Percentiles rank a stretch among this genome's conserved stretches.
phyloP scores from a whole-genome alignment of 306 rosid genomes.

The Lupinus albus region DNA sequence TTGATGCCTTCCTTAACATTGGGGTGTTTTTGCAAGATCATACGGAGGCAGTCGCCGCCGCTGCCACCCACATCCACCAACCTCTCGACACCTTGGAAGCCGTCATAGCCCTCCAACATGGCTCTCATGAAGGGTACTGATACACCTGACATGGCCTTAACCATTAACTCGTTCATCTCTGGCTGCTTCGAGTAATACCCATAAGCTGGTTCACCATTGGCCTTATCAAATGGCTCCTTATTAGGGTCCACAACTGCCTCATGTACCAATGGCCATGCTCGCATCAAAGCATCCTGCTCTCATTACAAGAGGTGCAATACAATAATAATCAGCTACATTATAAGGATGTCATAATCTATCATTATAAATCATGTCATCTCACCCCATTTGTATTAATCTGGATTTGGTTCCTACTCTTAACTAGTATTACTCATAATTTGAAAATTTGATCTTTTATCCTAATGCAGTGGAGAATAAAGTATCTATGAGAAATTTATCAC shows the following conservation, averaged over 20 bases:
- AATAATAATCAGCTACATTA: too few species aligned
- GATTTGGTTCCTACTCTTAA: too few species aligned
- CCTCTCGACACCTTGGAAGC: slow-evolving; percentile 59
- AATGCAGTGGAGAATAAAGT: too few species aligned
- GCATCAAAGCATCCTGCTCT: slow-evolving; percentile 65
- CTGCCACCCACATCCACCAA: slow-evolving; percentile 95
- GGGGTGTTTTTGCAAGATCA: slow-evolving; percentile 70
- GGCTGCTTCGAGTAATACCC: slow-evolving; percentile 63
- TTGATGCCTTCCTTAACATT: slow-evolving; percentile 60
- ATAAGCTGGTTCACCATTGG: slow-evolving; percentile 76
- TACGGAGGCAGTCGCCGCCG: slow-evolving; percentile 82
- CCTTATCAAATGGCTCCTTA: slow-evolving; percentile 78
- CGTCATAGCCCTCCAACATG: slow-evolving; percentile 64
- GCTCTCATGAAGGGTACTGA: slow-evolving; percentile 87
- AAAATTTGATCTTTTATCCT: too few species aligned
- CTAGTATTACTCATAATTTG: too few species aligned
- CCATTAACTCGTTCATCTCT: slow-evolving; percentile 84
- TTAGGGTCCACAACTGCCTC: slow-evolving; percentile 83
- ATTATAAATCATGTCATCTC: too few species aligned
- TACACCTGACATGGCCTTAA: slow-evolving; percentile 80
- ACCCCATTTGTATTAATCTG: too few species aligned
- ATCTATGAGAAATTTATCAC: too few species aligned
- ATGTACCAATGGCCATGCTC: slow-evolving; percentile 85
- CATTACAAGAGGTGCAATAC: too few species aligned
- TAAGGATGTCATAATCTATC: too few species aligned